Evolutionary conservation across 306 rosid genomes (phyloP), one percentile per base, ranked within the genome.

Genomic region (Luffa acutangula): DNA sequence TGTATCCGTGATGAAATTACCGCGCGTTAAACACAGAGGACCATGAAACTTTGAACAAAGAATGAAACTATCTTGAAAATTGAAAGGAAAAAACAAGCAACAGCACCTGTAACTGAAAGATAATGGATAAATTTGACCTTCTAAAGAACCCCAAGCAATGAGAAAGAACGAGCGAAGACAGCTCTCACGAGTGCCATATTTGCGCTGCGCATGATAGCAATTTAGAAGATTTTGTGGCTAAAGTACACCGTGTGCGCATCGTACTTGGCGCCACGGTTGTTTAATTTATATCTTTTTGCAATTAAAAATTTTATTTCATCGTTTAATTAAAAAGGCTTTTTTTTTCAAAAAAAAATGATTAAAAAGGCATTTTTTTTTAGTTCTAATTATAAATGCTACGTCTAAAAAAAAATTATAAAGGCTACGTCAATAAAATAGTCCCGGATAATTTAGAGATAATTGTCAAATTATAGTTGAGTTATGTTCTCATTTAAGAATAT

Each of bases 51-150:
- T 65, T 65, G 56, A 80, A 52, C 52, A 42, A 77, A 81, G 46
- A 63, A 52, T 17, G 65, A 67, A 79, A 81, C 41, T 83, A 81
- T 34, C 51, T 83, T 66, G 82, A 77, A 74, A 78, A 86, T 73
- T 80, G 85, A 78, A 82, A 76, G 52, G 60, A 59, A 42, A 66
- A 71, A 84, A 65, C 42, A 80, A 80, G 84, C 46, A 80, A 73
- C 21, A 41, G 87, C 89, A 88, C 83, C 86, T 90, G 92, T 46
- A 81, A 87, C 42, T 51, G 85, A 80, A 80, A 25, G 80, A 67
- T 20, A 82, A 79, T 82, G 89, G 84, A 84, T 81, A 82, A 25
- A 80, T 84, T 85, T 80, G 80, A 80, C 87, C 87, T 84, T 81
- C 88, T 54, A 80, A 87, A 85, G 64, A 88, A 76, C 83, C 79